Conservation (phyloP, 164 flowering plant species). For the Sextonia rubra region DNA sequence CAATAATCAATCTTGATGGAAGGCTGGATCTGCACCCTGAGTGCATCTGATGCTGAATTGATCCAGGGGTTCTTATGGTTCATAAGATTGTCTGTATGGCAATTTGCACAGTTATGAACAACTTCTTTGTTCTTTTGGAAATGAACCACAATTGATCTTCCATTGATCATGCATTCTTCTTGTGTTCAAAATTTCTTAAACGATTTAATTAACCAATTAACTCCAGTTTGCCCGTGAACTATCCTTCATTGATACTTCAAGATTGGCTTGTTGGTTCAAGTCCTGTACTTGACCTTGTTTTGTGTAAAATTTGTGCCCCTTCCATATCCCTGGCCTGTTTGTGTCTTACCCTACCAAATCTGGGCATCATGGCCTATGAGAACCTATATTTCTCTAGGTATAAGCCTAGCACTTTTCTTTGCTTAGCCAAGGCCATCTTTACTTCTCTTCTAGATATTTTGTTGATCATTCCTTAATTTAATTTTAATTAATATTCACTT, state of each 20-base stretch:
- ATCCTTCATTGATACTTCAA: too few species aligned
- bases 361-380: too few species aligned
- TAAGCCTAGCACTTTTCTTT: not conserved
- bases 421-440: not conserved
- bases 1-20: too few species aligned
- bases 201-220: not conserved
- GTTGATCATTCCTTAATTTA: not conserved
- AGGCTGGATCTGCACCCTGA: too few species aligned
- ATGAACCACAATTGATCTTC: not conserved
- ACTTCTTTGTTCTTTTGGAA: not conserved
- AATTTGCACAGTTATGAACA: not conserved
- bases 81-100: not conserved
- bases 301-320: too few species aligned
- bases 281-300: too few species aligned
- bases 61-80: not conserved
- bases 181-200: too few species aligned
- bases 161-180: not conserved
- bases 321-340: too few species aligned
- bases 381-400: not conserved
- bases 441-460: not conserved
- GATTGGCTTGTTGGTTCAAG: too few species aligned
- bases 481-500: not conserved
- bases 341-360: too few species aligned
- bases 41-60: too few species aligned
- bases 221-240: not conserved